phyloP scores from a whole-genome alignment of 495 filamentous ascomycete genomes.

The Aspergillus steynii region DNA sequence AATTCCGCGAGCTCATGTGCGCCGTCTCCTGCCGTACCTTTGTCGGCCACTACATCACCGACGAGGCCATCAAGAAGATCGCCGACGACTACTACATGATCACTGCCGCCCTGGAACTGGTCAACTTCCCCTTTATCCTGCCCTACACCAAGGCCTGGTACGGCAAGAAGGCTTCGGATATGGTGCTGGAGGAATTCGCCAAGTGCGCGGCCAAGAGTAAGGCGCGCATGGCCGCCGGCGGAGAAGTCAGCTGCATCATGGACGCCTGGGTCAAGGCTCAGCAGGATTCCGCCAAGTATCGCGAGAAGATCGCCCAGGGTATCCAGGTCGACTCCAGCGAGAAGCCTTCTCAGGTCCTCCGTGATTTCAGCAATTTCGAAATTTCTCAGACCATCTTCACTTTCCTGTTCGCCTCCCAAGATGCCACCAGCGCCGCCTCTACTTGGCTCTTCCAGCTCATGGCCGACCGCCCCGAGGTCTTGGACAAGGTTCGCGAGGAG shows the following conservation, averaged over 20 bases:
- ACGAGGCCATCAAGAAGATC: slow-evolving; percentile 89
- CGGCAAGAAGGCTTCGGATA: slow-evolving; percentile 91
- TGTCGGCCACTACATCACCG: slow-evolving; percentile 91
- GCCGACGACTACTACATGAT: slow-evolving; percentile 96
- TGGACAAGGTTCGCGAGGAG: slow-evolving; percentile 91
- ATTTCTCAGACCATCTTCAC: slow-evolving; percentile 95
- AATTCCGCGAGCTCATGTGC: slow-evolving; percentile 95
- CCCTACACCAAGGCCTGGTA: slow-evolving; percentile 97
- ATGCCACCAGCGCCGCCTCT: slow-evolving; percentile 88
- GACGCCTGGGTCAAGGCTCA: slow-evolving; percentile 90
- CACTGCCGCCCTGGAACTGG: slow-evolving; percentile 91
- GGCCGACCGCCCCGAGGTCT: slow-evolving; percentile 88
- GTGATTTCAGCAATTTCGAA: slow-evolving; percentile 87
- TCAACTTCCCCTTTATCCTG: slow-evolving; percentile 98
- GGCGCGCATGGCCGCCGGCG: slow-evolving; percentile 88
- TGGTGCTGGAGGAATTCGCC: slow-evolving; percentile 86
- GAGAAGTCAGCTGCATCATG: slow-evolving; percentile 86
- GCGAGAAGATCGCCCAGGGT: slow-evolving; percentile 70
- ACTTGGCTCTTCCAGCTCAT: slow-evolving; percentile 96
- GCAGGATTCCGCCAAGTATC: slow-evolving; percentile 76
- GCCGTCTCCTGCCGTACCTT: slow-evolving; percentile 94
- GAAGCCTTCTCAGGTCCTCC: slow-evolving; percentile 79
- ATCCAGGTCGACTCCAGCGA: slow-evolving; percentile 63
- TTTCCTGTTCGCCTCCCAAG: slow-evolving; percentile 97
- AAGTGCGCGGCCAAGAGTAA: slow-evolving; percentile 93